A percentile compares a stretch with the other conserved stretches of the same genome.
phyloP scores from a whole-genome alignment of 2,329 filamentous ascomycete genomes.

The Cercospora sojina region DNA sequence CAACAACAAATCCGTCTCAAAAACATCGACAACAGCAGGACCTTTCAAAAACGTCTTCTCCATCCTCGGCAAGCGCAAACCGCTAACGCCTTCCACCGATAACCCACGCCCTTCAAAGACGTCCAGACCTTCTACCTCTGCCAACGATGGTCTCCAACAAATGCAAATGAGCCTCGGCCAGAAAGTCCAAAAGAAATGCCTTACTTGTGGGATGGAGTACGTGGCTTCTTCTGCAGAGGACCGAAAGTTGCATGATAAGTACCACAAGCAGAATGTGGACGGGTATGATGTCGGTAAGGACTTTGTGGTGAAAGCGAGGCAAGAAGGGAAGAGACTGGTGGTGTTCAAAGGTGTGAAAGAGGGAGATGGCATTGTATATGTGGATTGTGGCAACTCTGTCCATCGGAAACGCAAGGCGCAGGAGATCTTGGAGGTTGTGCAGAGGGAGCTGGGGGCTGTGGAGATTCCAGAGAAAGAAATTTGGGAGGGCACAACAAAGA shows the following conservation, averaged over 20 bases:
- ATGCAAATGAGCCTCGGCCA: conserved; percentile 62
- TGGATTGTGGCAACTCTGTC: conserved; percentile 55
- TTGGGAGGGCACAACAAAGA: conserved; percentile 48
- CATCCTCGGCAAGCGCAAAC: conserved; percentile 36
- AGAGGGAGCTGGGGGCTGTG: conserved; percentile 61
- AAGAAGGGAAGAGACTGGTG: not conserved
- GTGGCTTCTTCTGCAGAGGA: conserved; percentile 62
- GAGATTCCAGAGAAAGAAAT: conserved; percentile 57
- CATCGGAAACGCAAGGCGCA: conserved; percentile 56
- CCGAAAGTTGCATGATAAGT: conserved; percentile 61
- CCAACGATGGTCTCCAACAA: conserved; percentile 50
- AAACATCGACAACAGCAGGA: conserved; percentile 32
- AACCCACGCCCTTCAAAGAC: conserved; percentile 38
- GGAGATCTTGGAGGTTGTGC: conserved; percentile 58
- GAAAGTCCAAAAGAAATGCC: conserved; percentile 57
- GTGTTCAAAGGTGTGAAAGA: conserved; percentile 28
- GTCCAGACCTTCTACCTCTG: conserved; percentile 24
- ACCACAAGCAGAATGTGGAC: conserved; percentile 60
- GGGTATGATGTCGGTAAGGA: conserved; percentile 62
- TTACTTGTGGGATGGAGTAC: conserved; percentile 65
- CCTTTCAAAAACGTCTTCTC: conserved; percentile 36
- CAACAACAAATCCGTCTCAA: conserved; percentile 1
- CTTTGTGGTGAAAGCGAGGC: conserved; percentile 48
- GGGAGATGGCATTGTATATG: conserved; percentile 56
- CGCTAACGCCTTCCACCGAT: conserved; percentile 29